A percentile compares a stretch with the other conserved stretches of the same genome.
Conservation (phyloP, 345 rosid genomes). For the Salix caprea region DNA sequence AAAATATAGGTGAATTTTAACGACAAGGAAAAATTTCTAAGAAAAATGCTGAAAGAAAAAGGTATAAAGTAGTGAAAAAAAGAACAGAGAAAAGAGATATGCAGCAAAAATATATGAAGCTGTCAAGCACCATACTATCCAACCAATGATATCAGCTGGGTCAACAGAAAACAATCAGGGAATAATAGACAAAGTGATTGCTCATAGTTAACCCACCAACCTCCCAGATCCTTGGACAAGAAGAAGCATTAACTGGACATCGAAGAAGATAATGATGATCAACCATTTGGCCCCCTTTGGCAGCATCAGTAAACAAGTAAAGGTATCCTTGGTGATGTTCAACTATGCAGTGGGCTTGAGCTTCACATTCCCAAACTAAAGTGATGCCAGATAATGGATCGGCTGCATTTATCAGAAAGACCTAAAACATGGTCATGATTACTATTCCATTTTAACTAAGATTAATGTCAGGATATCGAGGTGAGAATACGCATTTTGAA, state of each 20-base stretch:
- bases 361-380: conserved; percentile 81
- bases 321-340: conserved; percentile 90
- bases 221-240: conserved; percentile 71
- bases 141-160: not conserved
- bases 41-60: conserved; percentile 1
- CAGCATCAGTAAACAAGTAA: conserved; percentile 81
- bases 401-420: conserved; percentile 90
- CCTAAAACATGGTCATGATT: conserved; percentile 60
- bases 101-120: not conserved
- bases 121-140: too few species aligned
- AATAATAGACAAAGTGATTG: not conserved
- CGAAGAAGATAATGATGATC: conserved; percentile 79
- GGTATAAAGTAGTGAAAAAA: not conserved
- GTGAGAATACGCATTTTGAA: not conserved
- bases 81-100: conserved; percentile 1
- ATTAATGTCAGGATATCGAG: conserved; percentile 4
- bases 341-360: conserved; percentile 70
- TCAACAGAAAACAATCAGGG: not conserved
- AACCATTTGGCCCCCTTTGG: conserved; percentile 48
- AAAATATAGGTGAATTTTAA: conserved; percentile 1
- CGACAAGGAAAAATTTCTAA: not conserved
- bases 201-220: conserved; percentile 33
- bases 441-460: conserved; percentile 7
- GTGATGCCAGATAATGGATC: conserved; percentile 73
- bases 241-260: conserved; percentile 45